These are phyloP conservation scores for Aleurites moluccanus DNA, from an alignment of 441 rosid species.

Conservation along the genomic window DNA sequence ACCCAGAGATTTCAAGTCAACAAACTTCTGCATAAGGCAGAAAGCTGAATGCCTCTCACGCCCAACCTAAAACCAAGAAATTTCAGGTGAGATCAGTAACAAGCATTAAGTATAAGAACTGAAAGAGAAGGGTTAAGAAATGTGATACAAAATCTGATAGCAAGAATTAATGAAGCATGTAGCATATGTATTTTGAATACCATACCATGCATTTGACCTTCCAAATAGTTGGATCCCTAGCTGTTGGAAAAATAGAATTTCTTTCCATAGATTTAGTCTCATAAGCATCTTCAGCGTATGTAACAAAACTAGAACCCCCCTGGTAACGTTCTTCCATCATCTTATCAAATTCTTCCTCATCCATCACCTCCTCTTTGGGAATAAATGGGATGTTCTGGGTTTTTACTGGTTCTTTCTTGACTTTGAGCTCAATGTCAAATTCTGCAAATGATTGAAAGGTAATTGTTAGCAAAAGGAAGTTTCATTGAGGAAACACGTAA, in stretches of 20 bases:
- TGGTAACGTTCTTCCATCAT: constrained; percentile 86
- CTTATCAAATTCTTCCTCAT: constrained; percentile 79
- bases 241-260: constrained; percentile 46
- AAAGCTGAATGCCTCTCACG: constrained; percentile 74
- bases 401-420: constrained; percentile 45
- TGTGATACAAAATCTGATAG: neutral
- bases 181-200: constrained; percentile 1
- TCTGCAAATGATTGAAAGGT: constrained; percentile 36
- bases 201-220: constrained; percentile 91
- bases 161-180: neutral
- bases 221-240: constrained; percentile 74
- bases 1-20: constrained; percentile 63
- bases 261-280: constrained; percentile 55
- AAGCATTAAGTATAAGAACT: constrained; percentile 6
- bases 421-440: constrained; percentile 38
- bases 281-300: constrained; percentile 54
- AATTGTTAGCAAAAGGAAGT: constrained; percentile 10
- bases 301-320: constrained; percentile 46
- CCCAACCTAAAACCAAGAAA: constrained; percentile 57
- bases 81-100: constrained; percentile 20
- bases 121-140: neutral
- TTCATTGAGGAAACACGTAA: neutral
- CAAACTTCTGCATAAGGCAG: constrained; percentile 93
- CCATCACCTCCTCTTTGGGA: constrained; percentile 78
- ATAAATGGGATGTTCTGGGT: constrained; percentile 40